A percentile compares a stretch with the other conserved stretches of the same genome.
phyloP scores from a whole-genome alignment of 2,329 filamentous ascomycete species.

The Fusarium sp. region DNA sequence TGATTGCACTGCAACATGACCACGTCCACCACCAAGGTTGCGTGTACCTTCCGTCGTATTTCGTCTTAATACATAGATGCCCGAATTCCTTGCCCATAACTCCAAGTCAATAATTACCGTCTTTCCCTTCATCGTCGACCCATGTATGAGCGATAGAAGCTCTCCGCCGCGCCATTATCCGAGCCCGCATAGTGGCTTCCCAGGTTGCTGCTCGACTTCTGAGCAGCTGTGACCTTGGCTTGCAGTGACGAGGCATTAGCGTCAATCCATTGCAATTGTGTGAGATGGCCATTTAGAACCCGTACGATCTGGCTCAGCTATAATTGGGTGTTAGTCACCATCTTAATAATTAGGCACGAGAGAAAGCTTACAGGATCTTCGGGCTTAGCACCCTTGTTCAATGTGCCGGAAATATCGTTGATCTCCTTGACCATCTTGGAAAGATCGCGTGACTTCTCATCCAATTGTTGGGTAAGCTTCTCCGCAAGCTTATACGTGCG shows the following conservation, averaged over 20 bases:
- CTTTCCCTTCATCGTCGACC: slow-evolving; percentile 69
- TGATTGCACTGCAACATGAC: slow-evolving; percentile 11
- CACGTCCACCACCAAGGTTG: slow-evolving; percentile 10
- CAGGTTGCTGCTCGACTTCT: slow-evolving; percentile 79
- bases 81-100: slow-evolving; percentile 44
- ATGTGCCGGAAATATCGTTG: slow-evolving; percentile 88
- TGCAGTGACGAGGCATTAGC: slow-evolving; percentile 84
- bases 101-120: slow-evolving; percentile 43
- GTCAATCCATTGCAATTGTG: slow-evolving; percentile 94
- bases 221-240: slow-evolving; percentile 83
- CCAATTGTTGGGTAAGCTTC: slow-evolving; percentile 88
- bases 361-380: slow-evolving; percentile 81
- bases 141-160: slow-evolving; percentile 92
- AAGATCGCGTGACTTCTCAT: slow-evolving; percentile 93
- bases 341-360: neutral
- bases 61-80: slow-evolving; percentile 35
- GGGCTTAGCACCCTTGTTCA: slow-evolving; percentile 90
- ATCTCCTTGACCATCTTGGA: slow-evolving; percentile 98
- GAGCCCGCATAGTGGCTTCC: slow-evolving; percentile 69
- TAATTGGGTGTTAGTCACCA: slow-evolving; percentile 46
- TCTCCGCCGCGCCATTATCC: slow-evolving; percentile 81
- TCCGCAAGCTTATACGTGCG: slow-evolving; percentile 96
- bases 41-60: slow-evolving; percentile 20
- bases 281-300: slow-evolving; percentile 92
- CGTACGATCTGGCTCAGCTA: slow-evolving; percentile 95